Evolutionary conservation across 352 stramenopile species (phyloP).

Genomic region (Pythium sukuiense): DNA sequence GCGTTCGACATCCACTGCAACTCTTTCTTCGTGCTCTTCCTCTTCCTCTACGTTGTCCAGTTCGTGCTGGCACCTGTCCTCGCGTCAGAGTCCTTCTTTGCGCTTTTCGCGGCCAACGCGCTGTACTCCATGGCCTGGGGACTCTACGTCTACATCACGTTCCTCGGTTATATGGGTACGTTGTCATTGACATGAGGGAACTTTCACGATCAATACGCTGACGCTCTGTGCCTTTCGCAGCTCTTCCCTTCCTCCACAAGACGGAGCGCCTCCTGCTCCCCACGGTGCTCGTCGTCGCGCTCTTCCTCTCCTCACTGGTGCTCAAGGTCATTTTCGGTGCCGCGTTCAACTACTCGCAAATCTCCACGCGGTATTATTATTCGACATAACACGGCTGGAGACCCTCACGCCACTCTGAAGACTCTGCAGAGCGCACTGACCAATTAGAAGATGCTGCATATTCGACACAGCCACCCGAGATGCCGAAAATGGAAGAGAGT

Average conservation of each 20-base stretch:
- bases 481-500: not conserved
- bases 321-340: conserved; percentile 69
- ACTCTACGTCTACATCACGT: conserved; percentile 98
- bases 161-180: conserved; percentile 95
- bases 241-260: conserved; percentile 88
- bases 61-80: conserved; percentile 96
- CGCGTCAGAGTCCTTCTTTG: conserved; percentile 85
- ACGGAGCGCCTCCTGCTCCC: conserved; percentile 90
- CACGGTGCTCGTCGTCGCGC: conserved; percentile 64
- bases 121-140: conserved; percentile 93
- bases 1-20: conserved; percentile 99
- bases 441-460: conserved; percentile 1
- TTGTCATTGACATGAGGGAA: conserved; percentile 3
- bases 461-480: not conserved
- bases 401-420: not conserved
- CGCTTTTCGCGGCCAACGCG: conserved; percentile 91
- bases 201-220: not conserved
- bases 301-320: conserved; percentile 85
- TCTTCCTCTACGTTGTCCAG: conserved; percentile 95
- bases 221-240: conserved; percentile 29
- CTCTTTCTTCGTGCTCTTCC: conserved; percentile 97
- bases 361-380: conserved; percentile 87
- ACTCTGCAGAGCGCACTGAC: not conserved
- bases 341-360: conserved; percentile 67
- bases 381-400: conserved; percentile 7